Evolutionary conservation across 2,329 filamentous ascomycete species (phyloP), one percentile per base, ranked within the genome.

Genomic region (Calonectria naviculata): DNA sequence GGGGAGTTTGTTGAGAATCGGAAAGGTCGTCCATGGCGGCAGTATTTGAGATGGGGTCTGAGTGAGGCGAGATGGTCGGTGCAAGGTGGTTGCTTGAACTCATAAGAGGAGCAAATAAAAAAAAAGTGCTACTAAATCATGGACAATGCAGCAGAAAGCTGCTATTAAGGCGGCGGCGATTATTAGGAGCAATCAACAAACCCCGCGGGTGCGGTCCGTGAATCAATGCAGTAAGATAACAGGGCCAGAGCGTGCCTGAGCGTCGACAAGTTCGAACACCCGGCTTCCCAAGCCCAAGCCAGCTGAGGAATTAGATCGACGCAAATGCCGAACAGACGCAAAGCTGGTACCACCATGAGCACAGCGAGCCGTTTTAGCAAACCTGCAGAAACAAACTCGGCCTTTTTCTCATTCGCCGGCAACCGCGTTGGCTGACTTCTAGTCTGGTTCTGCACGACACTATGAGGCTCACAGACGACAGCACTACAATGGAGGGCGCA

Each of bases 141-240:
- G 56, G 24, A 19, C 56, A 38, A 46, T 47, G 65, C 54, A 34
- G 24, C 13, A 42, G 29, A 61, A 29, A 44, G 36, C 38, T 36
- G 41, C 56, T 58, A 61, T 52, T 62, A 62, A 62, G 19, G 44
- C 56, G 15, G 31, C 54, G 24, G 42, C 52, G 24, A 36, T 17
- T 31, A 26, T 12, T 41, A 29, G 52, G 21, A 61, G 56, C 34
- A 44, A 15, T 52, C 34, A 36, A 67, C 29, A 46, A 21, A 67
- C 42, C 42, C n/a, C 44, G 21, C 19, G 42, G 26, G 44, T 67
- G 56, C 31, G 56, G 44, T 49, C 65, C 65, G 34, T 67, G 65
- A 61, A 61, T 67, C 54, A 67, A 67, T 67, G 65, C 34, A 61
- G 21, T 36, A 38, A 49, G 21, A 61, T 61, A 47, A 52, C 46